Evolutionary conservation across 805 yeast species (phyloP).

Genomic region (Yamadazyma philogaea): DNA sequence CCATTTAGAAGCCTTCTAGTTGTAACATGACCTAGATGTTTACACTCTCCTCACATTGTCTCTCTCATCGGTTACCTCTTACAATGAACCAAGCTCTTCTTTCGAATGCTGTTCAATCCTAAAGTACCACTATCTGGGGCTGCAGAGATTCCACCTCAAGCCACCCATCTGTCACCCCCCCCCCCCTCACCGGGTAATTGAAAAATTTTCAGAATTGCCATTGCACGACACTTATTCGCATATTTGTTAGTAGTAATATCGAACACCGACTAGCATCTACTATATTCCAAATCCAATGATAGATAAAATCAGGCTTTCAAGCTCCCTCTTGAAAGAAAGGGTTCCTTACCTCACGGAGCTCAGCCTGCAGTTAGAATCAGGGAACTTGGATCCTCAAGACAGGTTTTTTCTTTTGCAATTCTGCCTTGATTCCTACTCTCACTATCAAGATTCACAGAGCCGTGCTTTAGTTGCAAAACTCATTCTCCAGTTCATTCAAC

Average conservation of each 20-base stretch:
- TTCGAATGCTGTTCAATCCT: too few species aligned
- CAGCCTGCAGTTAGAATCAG: slow-evolving; percentile 18
- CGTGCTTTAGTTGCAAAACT: slow-evolving; percentile 40
- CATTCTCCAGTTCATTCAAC: slow-evolving; percentile 24
- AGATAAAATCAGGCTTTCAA: slow-evolving; percentile 5
- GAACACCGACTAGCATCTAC: background rate
- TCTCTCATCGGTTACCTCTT: too few species aligned
- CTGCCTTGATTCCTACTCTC: slow-evolving; percentile 47
- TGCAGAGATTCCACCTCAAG: too few species aligned
- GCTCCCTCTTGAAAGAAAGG: slow-evolving; percentile 37
- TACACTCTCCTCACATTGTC: too few species aligned
- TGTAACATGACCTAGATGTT: too few species aligned
- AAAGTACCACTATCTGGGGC: background rate
- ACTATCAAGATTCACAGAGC: slow-evolving; percentile 51
- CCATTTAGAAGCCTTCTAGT: too few species aligned
- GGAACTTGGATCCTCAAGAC: slow-evolving; percentile 12
- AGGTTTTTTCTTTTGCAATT: slow-evolving; percentile 20
- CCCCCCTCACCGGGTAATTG: slow-evolving; percentile 5
- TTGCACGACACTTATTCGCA: background rate
- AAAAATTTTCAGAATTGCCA: slow-evolving; percentile 7
- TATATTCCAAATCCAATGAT: slow-evolving; percentile 6
- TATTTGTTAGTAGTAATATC: background rate
- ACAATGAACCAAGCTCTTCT: too few species aligned
- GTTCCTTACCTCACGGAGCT: slow-evolving; percentile 27
- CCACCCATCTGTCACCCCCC: too few species aligned